Conservation (phyloP, 805 yeast species). For the Hanseniaspora jakobsenii region DNA sequence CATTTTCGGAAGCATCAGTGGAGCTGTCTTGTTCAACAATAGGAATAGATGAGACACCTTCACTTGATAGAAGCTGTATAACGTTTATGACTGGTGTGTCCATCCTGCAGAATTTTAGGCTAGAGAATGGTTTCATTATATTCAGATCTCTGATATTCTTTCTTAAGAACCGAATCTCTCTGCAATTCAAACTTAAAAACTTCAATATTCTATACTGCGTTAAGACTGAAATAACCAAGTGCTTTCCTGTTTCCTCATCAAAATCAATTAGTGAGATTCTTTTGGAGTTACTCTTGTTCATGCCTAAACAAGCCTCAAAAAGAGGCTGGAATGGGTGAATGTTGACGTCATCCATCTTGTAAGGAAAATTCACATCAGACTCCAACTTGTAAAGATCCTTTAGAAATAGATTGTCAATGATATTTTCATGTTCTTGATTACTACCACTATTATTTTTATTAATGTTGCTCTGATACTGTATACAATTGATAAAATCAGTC, state of each 20-base stretch:
- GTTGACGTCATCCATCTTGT: slow-evolving; percentile 63
- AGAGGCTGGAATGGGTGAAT: slow-evolving; percentile 84
- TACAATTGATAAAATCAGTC: slow-evolving; percentile 85
- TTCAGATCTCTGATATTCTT: slow-evolving; percentile 62
- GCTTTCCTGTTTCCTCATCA: slow-evolving; percentile 84
- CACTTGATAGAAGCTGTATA: slow-evolving; percentile 63
- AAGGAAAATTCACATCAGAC: slow-evolving; percentile 71
- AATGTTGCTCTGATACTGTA: slow-evolving; percentile 74
- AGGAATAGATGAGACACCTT: slow-evolving; percentile 85
- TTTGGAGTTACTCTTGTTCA: slow-evolving; percentile 79
- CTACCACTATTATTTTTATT: slow-evolving; percentile 44
- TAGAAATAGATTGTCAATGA: slow-evolving; percentile 72
- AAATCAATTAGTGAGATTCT: slow-evolving; percentile 89
- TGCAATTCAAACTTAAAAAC: slow-evolving; percentile 90
- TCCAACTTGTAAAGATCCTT: slow-evolving; percentile 82
- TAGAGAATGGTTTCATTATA: slow-evolving; percentile 41
- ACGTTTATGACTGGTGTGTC: slow-evolving; percentile 89
- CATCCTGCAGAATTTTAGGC: slow-evolving; percentile 71
- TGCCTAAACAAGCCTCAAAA: slow-evolving; percentile 84
- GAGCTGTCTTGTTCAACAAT: slow-evolving; percentile 61
- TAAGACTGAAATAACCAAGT: slow-evolving; percentile 86
- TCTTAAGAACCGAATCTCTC: slow-evolving; percentile 73
- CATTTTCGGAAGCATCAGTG: no score
- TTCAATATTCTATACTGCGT: slow-evolving; percentile 93
- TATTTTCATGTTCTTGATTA: slow-evolving; percentile 57